Conservation (phyloP, 805 yeast species). For the Scheffersomyces lignosus region DNA sequence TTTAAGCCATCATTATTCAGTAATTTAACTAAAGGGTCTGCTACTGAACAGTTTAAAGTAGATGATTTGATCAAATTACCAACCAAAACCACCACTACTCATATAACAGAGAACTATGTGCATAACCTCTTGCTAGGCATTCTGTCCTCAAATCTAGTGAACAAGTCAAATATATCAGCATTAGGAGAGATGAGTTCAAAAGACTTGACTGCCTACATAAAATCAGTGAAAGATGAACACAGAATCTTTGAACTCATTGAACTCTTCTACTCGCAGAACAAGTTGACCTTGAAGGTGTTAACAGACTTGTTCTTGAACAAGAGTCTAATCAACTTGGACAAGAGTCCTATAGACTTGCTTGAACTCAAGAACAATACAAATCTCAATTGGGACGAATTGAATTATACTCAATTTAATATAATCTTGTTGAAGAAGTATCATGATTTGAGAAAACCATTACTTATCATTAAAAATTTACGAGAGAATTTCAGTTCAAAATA, state of each 20-base stretch:
- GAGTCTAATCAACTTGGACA: slow-evolving; percentile 12
- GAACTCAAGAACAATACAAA: slow-evolving; percentile 14
- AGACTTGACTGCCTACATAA: slow-evolving; percentile 19
- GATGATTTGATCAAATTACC: slow-evolving; percentile 8
- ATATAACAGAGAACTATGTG: slow-evolving; percentile 7
- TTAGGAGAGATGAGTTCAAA: slow-evolving; percentile 14
- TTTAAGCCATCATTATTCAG: slow-evolving; percentile 36
- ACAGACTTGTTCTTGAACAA: slow-evolving; percentile 29
- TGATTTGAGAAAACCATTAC: slow-evolving; percentile 32
- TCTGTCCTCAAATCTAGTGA: slow-evolving; percentile 9
- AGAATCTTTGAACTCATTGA: slow-evolving; percentile 15
- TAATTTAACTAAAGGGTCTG: slow-evolving; percentile 34
- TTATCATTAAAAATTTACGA: slow-evolving; percentile 29
- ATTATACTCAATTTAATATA: slow-evolving; percentile 28
- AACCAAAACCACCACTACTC: slow-evolving; percentile 1
- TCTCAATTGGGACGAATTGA: slow-evolving; percentile 11
- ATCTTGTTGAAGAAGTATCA: slow-evolving; percentile 37
- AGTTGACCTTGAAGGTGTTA: slow-evolving; percentile 23
- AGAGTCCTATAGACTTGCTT: slow-evolving; percentile 18
- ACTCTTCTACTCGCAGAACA: slow-evolving; percentile 25
- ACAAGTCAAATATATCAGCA: slow-evolving; percentile 5
- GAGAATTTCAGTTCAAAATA: slow-evolving; percentile 24
- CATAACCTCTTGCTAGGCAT: slow-evolving; percentile 28
- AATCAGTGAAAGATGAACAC: slow-evolving; percentile 8
- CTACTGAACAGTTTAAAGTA: slow-evolving; percentile 25